Base-by-base conservation (phyloP, 148 eudicot species). In the Talinum fruticosum region DNA sequence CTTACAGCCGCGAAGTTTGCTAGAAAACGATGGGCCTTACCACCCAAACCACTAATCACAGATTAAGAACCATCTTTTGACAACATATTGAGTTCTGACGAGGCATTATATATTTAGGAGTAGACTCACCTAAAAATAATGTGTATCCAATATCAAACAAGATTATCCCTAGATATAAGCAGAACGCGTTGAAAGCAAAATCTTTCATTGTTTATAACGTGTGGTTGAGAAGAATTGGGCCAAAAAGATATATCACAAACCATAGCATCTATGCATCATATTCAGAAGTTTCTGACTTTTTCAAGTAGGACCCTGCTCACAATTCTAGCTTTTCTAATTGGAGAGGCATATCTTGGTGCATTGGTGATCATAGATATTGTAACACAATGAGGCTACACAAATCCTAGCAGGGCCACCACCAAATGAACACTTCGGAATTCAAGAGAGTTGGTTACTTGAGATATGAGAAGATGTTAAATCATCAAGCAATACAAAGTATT, bases 31-130 rank as follows among this genome's bases (percentile, higher is more conserved):
- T 12, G 66, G 66, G 68, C 45, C 57, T 41, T 54, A 77, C 66
- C 74, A 78, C 53, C 75, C 30, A 77, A 34, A 67, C 78, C 79
- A 77, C 74, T 82, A 67, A 73, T 67, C 14, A 81, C 18, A 75
- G 28, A 76, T 59, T 44, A 29, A 26, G 74, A 53, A 51, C 24
- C 77, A 41, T 36, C 61, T n/a, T 71, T 81, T 47, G 59, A 45
- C 41, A 24, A 78, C 68, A 37, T 49, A 29, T 62, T 41, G 15
- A 19, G 29, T 49, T 30, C 21, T 14, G 30, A 71, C 36, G 61
- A 41, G 7, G 33, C 32, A 47, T 62, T 29, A 74, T 67, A 44
- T 4, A 21, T 30, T n/a, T 57, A 32, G 64, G 5, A 75, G 47
- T 79, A 54, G 75, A 66, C 66, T 76, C 49, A 45, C 70, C 79